Conservation (phyloP, 2,329 filamentous ascomycete genomes). For the Dissoconium aciculare region DNA sequence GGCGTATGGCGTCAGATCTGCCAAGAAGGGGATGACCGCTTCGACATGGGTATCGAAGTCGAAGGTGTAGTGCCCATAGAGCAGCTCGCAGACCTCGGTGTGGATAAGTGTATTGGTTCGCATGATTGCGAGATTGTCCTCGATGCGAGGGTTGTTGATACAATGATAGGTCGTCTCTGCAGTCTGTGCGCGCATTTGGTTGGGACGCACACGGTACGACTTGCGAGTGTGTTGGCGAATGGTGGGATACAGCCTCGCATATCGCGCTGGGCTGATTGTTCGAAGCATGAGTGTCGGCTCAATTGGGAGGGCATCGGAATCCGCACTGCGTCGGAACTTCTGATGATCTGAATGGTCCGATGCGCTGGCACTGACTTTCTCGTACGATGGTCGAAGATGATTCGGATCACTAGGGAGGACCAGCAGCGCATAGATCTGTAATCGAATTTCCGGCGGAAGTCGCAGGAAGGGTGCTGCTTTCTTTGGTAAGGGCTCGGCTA, state of each 20-base stretch:
- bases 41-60: slow-evolving; percentile 47
- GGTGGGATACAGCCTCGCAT: slow-evolving; percentile 14
- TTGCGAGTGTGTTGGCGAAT: slow-evolving; percentile 21
- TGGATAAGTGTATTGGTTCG: slow-evolving; percentile 31
- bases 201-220: slow-evolving; percentile 27
- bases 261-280: slow-evolving; percentile 27
- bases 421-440: slow-evolving; percentile 34
- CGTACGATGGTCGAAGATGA: slow-evolving; percentile 20
- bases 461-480: slow-evolving; percentile 25
- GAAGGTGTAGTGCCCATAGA: slow-evolving; percentile 44
- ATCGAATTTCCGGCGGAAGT: slow-evolving; percentile 32
- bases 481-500: slow-evolving; percentile 2
- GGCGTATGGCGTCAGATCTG: slow-evolving; percentile 38
- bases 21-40: slow-evolving; percentile 44
- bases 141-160: slow-evolving; percentile 26
- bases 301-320: slow-evolving; percentile 6
- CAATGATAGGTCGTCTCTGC: slow-evolving; percentile 43
- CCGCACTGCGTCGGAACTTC: slow-evolving; percentile 11
- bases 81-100: slow-evolving; percentile 39
- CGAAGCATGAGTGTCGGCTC: slow-evolving; percentile 27
- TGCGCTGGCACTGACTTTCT: slow-evolving; percentile 21
- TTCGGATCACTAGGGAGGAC: slow-evolving; percentile 22
- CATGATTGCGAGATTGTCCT: slow-evolving; percentile 22
- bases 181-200: slow-evolving; percentile 29
- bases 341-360: slow-evolving; percentile 32